Evolutionary conservation across 2,329 filamentous ascomycete species (phyloP), one percentile per base, ranked within the genome.

Genomic region (Botrytis hyacinthi): DNA sequence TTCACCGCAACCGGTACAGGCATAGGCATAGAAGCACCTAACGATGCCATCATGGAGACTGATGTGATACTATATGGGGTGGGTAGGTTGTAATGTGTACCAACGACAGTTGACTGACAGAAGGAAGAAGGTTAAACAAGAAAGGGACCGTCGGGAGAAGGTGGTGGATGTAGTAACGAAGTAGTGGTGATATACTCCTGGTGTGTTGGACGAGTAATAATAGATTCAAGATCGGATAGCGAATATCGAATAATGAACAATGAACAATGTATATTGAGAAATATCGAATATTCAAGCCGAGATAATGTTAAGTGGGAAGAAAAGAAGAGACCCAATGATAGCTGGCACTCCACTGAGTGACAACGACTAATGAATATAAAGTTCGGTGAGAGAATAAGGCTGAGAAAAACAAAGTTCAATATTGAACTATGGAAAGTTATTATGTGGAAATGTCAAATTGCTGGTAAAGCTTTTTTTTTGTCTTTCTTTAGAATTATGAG

Each of bases 1-100:
- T 76, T 66, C 26, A 78, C 75, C 22, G 69, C 65, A 76, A 78
- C 78, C 16, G 32, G 76, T 69, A 63, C 70, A n/a, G 59, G 66
- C 46, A 62, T 42, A 7, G 66, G 51, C 40, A 69, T 32, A 51
- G 37, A 42, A 69, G 26, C 48, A 42, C 66, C 66, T 42, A 37
- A 57, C 37, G 66, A 69, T 46, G 68, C 32, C 37, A 70, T 70
- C 29, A 29, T 70, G 40, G 12, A 70, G 42, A 22, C 60, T 70
- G 48, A 22, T 37, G 14, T 35, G 57, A 37, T n/a, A 37, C 54
- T 12, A 29, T 70, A 29, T 68, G 29, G 40, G 22, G 18, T 69
- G 48, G 51, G n/a, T 35, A 69, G 35, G 35, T 22, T 44, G 66
- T 29, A 7, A 32, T 69, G 37, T 32, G 48, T 57, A 69, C 54